A percentile compares a stretch with the other conserved stretches of the same genome.
These are phyloP conservation scores for Septoria petroselini DNA, from an alignment of 2,329 filamentous ascomycete species.

Conservation along the genomic window DNA sequence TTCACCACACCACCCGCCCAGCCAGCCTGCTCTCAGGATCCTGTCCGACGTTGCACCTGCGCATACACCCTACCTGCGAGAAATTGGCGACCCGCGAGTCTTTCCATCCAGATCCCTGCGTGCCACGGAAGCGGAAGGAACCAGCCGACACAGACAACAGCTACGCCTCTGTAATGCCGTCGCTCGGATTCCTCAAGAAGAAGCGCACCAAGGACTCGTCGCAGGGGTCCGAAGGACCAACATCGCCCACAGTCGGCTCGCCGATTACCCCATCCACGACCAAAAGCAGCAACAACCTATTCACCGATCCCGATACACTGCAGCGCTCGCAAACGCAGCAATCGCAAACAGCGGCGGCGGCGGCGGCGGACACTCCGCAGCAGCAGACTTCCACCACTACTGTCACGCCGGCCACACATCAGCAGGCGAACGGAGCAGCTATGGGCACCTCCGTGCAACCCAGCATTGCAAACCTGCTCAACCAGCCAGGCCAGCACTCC, in stretches of 20 bases:
- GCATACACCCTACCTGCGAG: slow-evolving; percentile 13
- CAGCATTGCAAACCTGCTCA: slow-evolving; percentile 80
- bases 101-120: slow-evolving; percentile 21
- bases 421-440: slow-evolving; percentile 18
- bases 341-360: slow-evolving; percentile 15
- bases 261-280: slow-evolving; percentile 51
- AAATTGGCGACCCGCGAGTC: slow-evolving; percentile 24
- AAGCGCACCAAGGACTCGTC: slow-evolving; percentile 89
- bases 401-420: slow-evolving; percentile 14
- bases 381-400: slow-evolving; percentile 38
- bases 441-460: slow-evolving; percentile 62
- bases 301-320: slow-evolving; percentile 35
- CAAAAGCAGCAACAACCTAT: slow-evolving; percentile 30
- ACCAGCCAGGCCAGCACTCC: slow-evolving; percentile 49
- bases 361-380: slow-evolving; percentile 29
- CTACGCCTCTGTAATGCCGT: slow-evolving; percentile 66
- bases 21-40: slow-evolving; percentile 1
- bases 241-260: slow-evolving; percentile 52
- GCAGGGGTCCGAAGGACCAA: slow-evolving; percentile 56
- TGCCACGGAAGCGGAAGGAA: slow-evolving; percentile 28
- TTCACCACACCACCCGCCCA: background rate
- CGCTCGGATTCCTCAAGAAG: slow-evolving; percentile 94
- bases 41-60: slow-evolving; percentile 17
- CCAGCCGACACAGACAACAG: slow-evolving; percentile 17
- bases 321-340: slow-evolving; percentile 24